Evolutionary conservation across 2,329 filamentous ascomycete genomes (phyloP), one percentile per base, ranked within the genome.

Genomic region (Tolypocladium tropicale): DNA sequence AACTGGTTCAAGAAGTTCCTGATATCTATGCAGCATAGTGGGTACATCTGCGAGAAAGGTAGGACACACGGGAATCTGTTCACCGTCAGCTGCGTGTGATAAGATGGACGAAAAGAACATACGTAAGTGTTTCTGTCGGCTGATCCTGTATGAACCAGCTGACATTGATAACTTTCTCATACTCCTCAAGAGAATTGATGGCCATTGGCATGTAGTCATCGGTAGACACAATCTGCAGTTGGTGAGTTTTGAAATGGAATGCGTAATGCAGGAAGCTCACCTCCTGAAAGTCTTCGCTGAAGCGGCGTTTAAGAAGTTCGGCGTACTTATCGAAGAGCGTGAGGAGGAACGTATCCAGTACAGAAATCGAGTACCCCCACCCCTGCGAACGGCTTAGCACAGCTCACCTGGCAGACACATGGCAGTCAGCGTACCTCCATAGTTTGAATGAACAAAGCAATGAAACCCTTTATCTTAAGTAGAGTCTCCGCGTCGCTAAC

Each of bases 141-240:
- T 89, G 90, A 34, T 95, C 90, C 48, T 92, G 92, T 1, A 83
- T 86, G 70, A 96, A 97, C 93, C 93, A 99, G 73, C 89, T 95
- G 58, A 97, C 91, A 59, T 91, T 94, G 61, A 96, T 83, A 37
- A 99, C 93, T 66, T 96, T 96, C 65, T 95, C 90, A 67, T 95
- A 97, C 66, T 97, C 92, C 64, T 96, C 92, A 18, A 80, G 73
- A 23, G 88, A 91, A 65, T 91, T 90, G 69, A 97, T 95, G 2
- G 90, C 89, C 94, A 99, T 97, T 2, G 94, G 95, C 93, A 99
- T 99, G 72, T 99, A 99, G 71, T 99, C 94, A 69, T 99, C 94
- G 1, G 90, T 96, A n/a, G 89, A 85, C 18, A 86, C 83, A 64
- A 86, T 86, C 80, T 84, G 67, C 39, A 3, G 21, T 28, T 11